These are phyloP conservation scores for Fremontodendron californicum DNA, from an alignment of 345 rosid species.

Conservation along the genomic window DNA sequence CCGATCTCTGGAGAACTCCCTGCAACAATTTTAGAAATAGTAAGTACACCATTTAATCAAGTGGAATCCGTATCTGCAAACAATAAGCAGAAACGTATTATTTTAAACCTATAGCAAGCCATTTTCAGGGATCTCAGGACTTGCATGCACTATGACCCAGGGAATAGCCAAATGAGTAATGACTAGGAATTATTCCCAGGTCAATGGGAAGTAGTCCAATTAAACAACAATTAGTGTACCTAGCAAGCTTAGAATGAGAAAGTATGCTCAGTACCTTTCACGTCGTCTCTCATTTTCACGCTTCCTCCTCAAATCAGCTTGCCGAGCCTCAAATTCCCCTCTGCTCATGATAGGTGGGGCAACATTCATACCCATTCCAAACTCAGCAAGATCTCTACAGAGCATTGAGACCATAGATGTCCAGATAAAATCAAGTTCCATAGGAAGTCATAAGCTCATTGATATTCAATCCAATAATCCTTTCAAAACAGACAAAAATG, in stretches of 20 bases:
- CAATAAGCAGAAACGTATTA: neutral
- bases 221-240: neutral
- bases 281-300: constrained; percentile 74
- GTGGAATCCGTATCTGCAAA: neutral
- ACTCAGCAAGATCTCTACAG: constrained; percentile 75
- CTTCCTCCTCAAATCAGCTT: constrained; percentile 81
- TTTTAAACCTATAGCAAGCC: neutral
- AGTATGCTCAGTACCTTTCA: constrained; percentile 56
- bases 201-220: neutral
- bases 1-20: constrained; percentile 73
- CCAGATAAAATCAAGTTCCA: neutral
- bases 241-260: neutral
- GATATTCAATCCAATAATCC: neutral
- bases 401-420: neutral
- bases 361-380: constrained; percentile 75
- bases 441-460: neutral
- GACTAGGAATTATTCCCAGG: neutral
- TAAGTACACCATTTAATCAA: neutral
- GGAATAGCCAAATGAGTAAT: neutral
- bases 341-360: constrained; percentile 86
- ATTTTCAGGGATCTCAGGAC: neutral
- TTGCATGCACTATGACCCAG: neutral
- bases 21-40: constrained; percentile 30
- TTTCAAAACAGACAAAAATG: neutral
- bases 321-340: constrained; percentile 84